Conservation (phyloP, 768 basidiomycete species). For the Mycena galericulata region DNA sequence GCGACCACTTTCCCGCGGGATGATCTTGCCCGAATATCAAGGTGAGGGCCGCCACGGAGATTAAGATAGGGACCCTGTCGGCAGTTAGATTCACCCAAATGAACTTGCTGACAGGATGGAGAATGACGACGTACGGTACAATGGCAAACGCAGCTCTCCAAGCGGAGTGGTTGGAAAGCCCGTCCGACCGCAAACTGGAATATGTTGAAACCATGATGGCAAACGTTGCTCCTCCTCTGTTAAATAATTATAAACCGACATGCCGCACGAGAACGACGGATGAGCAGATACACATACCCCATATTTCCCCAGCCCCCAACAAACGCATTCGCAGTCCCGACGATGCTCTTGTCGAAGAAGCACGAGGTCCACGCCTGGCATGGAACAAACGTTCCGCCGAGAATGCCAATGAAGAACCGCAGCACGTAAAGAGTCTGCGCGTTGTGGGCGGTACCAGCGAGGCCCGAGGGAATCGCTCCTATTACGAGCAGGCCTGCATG, state of each 20-base stretch:
- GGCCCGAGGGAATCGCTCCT: constrained; percentile 69
- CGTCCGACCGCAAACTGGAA: constrained; percentile 49
- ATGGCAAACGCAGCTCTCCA: constrained; percentile 69
- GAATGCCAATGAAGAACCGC: constrained; percentile 71
- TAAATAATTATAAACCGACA: neutral
- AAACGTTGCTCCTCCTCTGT: constrained; percentile 63
- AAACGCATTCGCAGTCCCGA: constrained; percentile 63
- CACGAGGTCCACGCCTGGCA: constrained; percentile 72
- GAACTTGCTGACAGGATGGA: too few species aligned
- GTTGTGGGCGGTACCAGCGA: constrained; percentile 62
- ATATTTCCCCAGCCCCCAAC: constrained; percentile 67
- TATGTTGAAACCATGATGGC: constrained; percentile 68
- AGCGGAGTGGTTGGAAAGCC: constrained; percentile 54
- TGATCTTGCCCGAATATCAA: constrained; percentile 65
- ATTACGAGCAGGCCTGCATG: constrained; percentile 54
- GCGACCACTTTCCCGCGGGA: constrained; percentile 64
- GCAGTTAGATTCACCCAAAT: neutral
- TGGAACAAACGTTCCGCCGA: constrained; percentile 71
- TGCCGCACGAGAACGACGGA: neutral
- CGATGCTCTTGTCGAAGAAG: constrained; percentile 65
- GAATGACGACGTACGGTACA: constrained; percentile 40
- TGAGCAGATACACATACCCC: constrained; percentile 41
- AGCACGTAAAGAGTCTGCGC: constrained; percentile 55
- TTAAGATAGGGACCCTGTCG: constrained; percentile 57
- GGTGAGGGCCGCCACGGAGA: constrained; percentile 53